Base-by-base conservation (phyloP, 2,329 filamentous ascomycete genomes). In the Daldinia eschscholtzii region DNA sequence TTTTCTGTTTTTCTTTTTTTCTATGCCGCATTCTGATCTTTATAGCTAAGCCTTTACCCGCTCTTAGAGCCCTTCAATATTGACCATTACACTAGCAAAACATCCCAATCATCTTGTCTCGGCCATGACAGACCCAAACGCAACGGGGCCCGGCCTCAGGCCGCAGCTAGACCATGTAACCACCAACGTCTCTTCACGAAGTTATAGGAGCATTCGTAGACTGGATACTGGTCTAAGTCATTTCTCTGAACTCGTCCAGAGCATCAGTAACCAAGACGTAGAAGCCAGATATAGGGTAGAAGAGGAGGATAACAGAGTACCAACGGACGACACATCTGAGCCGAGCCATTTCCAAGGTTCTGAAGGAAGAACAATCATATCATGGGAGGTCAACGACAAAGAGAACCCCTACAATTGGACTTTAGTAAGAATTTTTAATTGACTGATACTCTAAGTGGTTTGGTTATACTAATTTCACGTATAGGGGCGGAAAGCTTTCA, bases 351-450 rank as follows among this genome's bases (percentile, higher is more conserved):
- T 64, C 50, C 20, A 73, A 13, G 76, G 68, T 30, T 35, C 73
- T 2, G 63, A 57, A 18, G 77, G 77, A 12, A 77, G 73, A 18
- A 77, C 65, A 3, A 75, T 85, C 44, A 78, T 86, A 68, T 79
- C 80, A 1, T 87, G 85, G 84, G 80, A 82, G 3, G 71, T 79
- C 2, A 75, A 84, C 41, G 86, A 87, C 70, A 77, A 81, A 1
- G 85, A 86, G 67, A 86, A 88, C 65, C 85, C 85, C 1, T 82
- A 86, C 74, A 87, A 87, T 74, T 88, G 84, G 83, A 78, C 83
- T 15, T 74, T 68, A 50, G 81, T 82, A 74, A 68, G 78, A 3
- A 71, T 56, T 9, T 20, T 28, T 37, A 20, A 4, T 20, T 15
- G 10, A 28, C 46, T 60, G 28, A 9, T 7, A 26, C 35, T 30